phyloP scores from a whole-genome alignment of 257 asterid species.

The Phtheirospermum japonicum region DNA sequence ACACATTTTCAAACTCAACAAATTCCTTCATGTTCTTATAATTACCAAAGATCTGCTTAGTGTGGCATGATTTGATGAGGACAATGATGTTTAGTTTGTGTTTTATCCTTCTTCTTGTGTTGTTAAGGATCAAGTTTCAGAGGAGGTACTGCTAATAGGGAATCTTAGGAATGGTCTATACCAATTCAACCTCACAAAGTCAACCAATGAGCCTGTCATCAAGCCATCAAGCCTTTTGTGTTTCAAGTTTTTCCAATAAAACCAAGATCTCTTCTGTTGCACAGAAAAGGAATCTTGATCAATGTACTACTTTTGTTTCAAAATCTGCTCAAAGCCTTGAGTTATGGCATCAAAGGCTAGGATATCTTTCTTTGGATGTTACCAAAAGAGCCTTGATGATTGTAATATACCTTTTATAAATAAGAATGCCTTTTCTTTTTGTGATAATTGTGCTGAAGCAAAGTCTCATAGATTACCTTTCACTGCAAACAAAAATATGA shows the following conservation, averaged over 20 bases:
- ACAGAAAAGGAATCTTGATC: no score
- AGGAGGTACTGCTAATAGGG: no score
- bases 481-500: neutral
- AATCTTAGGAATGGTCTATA: no score
- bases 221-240: no score
- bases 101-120: neutral
- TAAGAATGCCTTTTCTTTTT: no score
- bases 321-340: accelerated
- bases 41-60: neutral
- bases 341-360: no score
- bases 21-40: neutral
- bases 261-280: neutral
- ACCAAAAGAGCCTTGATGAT: no score
- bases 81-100: neutral
- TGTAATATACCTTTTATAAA: no score
- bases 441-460: no score
- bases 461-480: neutral
- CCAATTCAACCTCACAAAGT: no score
- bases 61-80: neutral
- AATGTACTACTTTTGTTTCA: neutral
- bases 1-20: neutral
- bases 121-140: neutral
- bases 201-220: no score
- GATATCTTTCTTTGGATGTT: no score
- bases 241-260: neutral